Evolutionary conservation across 805 yeast species (phyloP), one percentile per base, ranked within the genome.

Genomic region (Peterozyma xylosa): DNA sequence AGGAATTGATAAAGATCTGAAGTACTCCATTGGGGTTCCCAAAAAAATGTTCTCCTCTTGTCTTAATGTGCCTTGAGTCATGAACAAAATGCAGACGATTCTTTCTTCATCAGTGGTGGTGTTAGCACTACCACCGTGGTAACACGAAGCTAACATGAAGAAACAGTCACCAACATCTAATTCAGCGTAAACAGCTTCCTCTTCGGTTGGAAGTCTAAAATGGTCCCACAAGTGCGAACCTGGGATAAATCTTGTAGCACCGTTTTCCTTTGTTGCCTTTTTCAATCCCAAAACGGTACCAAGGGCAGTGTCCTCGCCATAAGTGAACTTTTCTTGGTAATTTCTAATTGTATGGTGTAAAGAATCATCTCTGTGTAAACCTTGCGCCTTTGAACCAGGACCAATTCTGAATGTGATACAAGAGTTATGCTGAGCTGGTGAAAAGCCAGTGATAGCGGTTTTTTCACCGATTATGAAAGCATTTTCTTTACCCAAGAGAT

Each of bases 201-300:
- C 46, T 11, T 53, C 50, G 21, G 51, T 43, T 17, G 58, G 61
- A 35, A 51, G 43, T 35, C 58, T 50, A 30, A 48, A 49, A 41
- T 50, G 57, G 42, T 58, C 63, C 63, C 63, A 60, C 33, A 55
- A 48, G 46, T 62, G 67, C n/a, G 66, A 60, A 6, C 66, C 66
- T 3, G 62, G 57, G 33, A 62, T 55, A 38, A 58, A 57, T 40
- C 63, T 49, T 3, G 64, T 60, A 15, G 60, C 62, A 3, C 63
- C 64, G 46, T 59, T 60, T 15, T 38, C 53, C 36, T 49, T 55
- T 18, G 52, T 54, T 14, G 54, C 46, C 33, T 41, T 41, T 17
- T 51, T 46, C 37, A 55, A 48, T 3, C 51, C 59, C 7, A 57
- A 48, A 33, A 49, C 46, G 11, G 44, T 42, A 2, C 61, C 61